These are phyloP conservation scores for Prunus mongolica DNA, from an alignment of 306 rosid genomes.

Conservation along the genomic window DNA sequence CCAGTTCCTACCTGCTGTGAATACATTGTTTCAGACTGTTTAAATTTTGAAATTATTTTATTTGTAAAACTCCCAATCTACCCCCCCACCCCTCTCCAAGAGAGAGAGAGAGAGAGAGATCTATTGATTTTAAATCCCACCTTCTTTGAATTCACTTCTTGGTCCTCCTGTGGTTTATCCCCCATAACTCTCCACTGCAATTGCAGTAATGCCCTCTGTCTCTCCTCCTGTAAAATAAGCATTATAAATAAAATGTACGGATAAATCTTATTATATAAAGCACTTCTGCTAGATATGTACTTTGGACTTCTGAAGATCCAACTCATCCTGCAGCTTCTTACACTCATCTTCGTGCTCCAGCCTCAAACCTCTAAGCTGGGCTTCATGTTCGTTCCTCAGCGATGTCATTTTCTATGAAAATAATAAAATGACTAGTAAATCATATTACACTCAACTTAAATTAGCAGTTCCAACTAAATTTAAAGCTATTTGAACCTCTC, in stretches of 20 bases:
- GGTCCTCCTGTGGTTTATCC: slow-evolving; percentile 78
- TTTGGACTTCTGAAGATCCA: slow-evolving; percentile 84
- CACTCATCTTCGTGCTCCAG: slow-evolving; percentile 81
- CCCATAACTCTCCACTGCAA: slow-evolving; percentile 98
- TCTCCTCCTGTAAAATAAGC: slow-evolving; percentile 67
- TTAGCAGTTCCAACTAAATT: neutral
- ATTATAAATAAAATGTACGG: slow-evolving; percentile 3
- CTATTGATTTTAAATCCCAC: slow-evolving; percentile 30
- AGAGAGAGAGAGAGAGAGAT: neutral
- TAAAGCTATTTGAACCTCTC: slow-evolving; percentile 52
- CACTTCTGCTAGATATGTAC: slow-evolving; percentile 38
- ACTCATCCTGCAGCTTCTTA: slow-evolving; percentile 79
- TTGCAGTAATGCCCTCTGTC: slow-evolving; percentile 89
- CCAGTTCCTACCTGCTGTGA: neutral
- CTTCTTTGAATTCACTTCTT: slow-evolving; percentile 84
- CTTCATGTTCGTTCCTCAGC: slow-evolving; percentile 73
- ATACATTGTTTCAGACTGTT: neutral
- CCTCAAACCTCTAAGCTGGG: slow-evolving; percentile 66
- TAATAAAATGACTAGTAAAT: slow-evolving; percentile 14
- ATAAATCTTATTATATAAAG: slow-evolving; percentile 12
- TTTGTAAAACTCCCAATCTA: neutral
- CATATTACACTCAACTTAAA: neutral
- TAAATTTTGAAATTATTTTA: neutral
- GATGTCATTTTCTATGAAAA: slow-evolving; percentile 54
- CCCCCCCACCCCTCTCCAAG: neutral